These are phyloP conservation scores for Corynascus novoguineensis DNA, from an alignment of 495 filamentous ascomycete species.

Conservation along the genomic window DNA sequence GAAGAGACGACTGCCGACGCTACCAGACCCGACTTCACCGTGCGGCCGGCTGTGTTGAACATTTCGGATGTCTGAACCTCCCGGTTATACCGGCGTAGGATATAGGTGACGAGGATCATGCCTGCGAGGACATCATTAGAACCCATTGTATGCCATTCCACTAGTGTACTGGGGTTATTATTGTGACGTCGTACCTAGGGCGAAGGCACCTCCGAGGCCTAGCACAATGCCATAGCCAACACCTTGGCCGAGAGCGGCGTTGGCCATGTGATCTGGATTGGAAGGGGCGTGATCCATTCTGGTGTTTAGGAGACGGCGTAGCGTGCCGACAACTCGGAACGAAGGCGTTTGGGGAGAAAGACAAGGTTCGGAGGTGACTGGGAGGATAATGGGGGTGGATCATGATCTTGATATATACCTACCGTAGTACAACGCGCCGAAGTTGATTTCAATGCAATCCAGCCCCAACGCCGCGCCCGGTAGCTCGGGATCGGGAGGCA, in stretches of 20 bases:
- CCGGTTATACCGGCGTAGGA: conserved; percentile 80
- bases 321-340: neutral
- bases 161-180: neutral
- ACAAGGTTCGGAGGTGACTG: neutral
- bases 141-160: too few relatives aligned
- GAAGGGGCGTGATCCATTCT: conserved; percentile 19
- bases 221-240: conserved; percentile 83
- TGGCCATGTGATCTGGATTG: conserved; percentile 19
- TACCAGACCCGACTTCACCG: conserved; percentile 92
- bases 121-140: conserved; percentile 5
- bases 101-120: conserved; percentile 65
- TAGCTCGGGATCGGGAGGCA: neutral
- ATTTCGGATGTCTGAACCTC: conserved; percentile 96
- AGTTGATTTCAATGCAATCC: neutral
- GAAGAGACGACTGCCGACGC: conserved; percentile 90
- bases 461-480: neutral
- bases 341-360: neutral
- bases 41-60: conserved; percentile 91
- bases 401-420: too few relatives aligned
- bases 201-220: conserved; percentile 70
- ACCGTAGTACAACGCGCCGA: too few relatives aligned
- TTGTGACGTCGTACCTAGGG: conserved; percentile 54
- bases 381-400: too few relatives aligned
- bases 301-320: neutral
- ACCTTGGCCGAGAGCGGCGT: conserved; percentile 58